phyloP scores from a whole-genome alignment of 345 rosid species.

The Luvunga scandens region DNA sequence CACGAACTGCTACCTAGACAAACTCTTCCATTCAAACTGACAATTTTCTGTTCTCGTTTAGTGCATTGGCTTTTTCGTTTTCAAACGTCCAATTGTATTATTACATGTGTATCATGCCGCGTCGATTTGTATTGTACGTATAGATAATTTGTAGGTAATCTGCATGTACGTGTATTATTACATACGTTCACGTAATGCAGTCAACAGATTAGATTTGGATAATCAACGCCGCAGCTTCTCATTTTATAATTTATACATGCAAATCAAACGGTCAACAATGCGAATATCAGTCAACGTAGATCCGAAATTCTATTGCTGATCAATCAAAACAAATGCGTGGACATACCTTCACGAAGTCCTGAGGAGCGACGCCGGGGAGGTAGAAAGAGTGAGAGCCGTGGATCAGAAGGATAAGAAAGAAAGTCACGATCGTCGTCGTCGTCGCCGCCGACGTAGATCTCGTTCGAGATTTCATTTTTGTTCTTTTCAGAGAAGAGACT shows the following conservation, averaged over 20 bases:
- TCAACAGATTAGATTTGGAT: not conserved
- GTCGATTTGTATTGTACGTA: too few species aligned
- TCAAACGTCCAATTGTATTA: too few species aligned
- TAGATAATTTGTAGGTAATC: too few species aligned
- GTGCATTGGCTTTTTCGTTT: too few species aligned
- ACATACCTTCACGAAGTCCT: conserved; percentile 82
- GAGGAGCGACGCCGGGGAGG: conserved; percentile 98
- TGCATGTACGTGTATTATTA: too few species aligned
- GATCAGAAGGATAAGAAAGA: conserved; percentile 38
- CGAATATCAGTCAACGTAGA: not conserved
- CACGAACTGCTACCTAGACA: too few species aligned
- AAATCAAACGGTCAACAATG: not conserved
- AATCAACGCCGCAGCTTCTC: not conserved
- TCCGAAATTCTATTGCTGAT: not conserved
- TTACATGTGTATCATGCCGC: too few species aligned
- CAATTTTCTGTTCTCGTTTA: too few species aligned
- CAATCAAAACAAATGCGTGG: not conserved
- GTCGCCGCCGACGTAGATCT: conserved; percentile 26
- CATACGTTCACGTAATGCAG: not conserved
- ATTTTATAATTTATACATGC: not conserved
- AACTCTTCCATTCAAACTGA: too few species aligned
- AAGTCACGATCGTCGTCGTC: conserved; percentile 22
- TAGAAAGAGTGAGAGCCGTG: conserved; percentile 72
- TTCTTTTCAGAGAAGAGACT: conserved; percentile 1
- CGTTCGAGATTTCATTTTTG: conserved; percentile 44